Evolutionary conservation across 1,284 basidiomycete genomes (phyloP).

Genomic region (Boletus calvinii): DNA sequence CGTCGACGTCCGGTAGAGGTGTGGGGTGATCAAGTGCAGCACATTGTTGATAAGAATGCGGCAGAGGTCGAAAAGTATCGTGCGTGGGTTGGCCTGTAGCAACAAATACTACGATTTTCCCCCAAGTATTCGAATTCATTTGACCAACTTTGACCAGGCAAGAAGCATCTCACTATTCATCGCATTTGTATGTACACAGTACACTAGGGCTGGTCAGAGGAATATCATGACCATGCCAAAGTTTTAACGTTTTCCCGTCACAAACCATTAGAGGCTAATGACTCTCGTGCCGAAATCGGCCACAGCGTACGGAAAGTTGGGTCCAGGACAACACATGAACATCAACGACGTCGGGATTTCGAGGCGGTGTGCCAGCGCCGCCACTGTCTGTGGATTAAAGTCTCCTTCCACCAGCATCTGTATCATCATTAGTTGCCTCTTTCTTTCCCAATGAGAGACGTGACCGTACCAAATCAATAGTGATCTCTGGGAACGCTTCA

Average conservation of each 20-base stretch:
- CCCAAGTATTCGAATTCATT: too few relatives aligned
- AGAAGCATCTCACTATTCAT: too few relatives aligned
- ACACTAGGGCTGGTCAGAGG: too few relatives aligned
- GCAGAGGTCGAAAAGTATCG: constrained; percentile 49
- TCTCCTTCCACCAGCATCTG: constrained; percentile 50
- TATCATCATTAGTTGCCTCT: not conserved
- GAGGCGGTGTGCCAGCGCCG: constrained; percentile 30
- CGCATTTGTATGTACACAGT: too few relatives aligned
- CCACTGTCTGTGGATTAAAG: constrained; percentile 40
- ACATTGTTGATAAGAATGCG: constrained; percentile 53
- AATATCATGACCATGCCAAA: too few relatives aligned
- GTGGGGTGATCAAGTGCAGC: constrained; percentile 63
- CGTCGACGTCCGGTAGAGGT: constrained; percentile 46
- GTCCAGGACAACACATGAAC: constrained; percentile 36
- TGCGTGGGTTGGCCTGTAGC: constrained; percentile 41
- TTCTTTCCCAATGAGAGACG: not conserved
- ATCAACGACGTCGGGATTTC: constrained; percentile 33
- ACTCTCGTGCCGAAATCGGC: constrained; percentile 33
- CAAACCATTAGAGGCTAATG: constrained; percentile 19
- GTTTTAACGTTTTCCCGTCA: too few relatives aligned
- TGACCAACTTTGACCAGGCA: too few relatives aligned
- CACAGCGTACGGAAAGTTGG: constrained; percentile 22
- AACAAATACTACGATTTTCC: too few relatives aligned
- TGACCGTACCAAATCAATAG: constrained; percentile 52
- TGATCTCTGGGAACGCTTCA: constrained; percentile 62